Conservation (phyloP, 73 alveolate genomes). For the Paraurostyla sp. region DNA sequence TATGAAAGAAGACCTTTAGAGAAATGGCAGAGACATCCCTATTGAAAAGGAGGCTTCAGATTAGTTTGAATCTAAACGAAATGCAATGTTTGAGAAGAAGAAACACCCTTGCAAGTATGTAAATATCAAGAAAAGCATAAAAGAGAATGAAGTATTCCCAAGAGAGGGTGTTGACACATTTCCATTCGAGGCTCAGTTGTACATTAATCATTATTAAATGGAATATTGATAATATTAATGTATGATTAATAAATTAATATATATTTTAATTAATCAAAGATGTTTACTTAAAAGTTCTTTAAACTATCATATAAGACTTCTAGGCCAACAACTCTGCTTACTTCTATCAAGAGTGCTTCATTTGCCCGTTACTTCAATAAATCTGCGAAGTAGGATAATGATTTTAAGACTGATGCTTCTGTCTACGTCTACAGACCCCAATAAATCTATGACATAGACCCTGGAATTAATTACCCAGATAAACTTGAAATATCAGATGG, state of each 20-base stretch:
- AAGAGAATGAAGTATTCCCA: slow-evolving; percentile 3
- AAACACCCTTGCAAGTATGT: neutral
- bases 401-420: slow-evolving; percentile 18
- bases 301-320: too few relatives aligned
- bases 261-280: slow-evolving; percentile 1
- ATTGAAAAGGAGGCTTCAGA: neutral
- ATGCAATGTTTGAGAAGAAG: neutral
- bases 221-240: neutral
- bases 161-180: slow-evolving; percentile 18
- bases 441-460: slow-evolving; percentile 30
- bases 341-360: neutral
- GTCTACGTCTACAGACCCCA: slow-evolving; percentile 33
- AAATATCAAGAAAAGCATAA: slow-evolving; percentile 1
- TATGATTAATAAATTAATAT: neutral
- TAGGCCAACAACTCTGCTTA: neutral
- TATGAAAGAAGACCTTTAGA: neutral
- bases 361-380: slow-evolving; percentile 30
- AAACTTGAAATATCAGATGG: neutral
- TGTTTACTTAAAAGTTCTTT: slow-evolving; percentile 7
- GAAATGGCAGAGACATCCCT: neutral
- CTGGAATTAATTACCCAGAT: slow-evolving; percentile 45
- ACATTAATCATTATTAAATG: neutral
- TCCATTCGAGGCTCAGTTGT: neutral
- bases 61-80: neutral
- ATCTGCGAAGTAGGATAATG: neutral